These are phyloP conservation scores for Plasmodium malariae DNA, from an alignment of 169 alveolate genomes.

Conservation along the genomic window DNA sequence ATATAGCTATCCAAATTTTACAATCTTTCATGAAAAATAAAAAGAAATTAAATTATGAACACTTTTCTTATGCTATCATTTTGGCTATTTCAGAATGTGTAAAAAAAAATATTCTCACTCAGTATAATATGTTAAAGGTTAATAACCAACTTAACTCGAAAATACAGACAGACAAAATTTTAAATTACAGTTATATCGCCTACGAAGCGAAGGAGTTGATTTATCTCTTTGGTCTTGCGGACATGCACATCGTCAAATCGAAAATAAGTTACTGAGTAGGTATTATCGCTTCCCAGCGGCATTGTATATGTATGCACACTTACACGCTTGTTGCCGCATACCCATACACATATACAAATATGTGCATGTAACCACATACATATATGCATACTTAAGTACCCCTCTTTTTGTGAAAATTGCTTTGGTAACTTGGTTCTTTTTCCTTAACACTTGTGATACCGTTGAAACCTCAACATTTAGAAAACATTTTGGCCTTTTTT, in stretches of 20 bases:
- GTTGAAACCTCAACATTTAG: too few species aligned
- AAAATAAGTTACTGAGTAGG: too few species aligned
- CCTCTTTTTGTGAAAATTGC: too few species aligned
- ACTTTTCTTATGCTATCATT: constrained; percentile 71
- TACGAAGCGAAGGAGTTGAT: constrained; percentile 74
- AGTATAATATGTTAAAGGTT: constrained; percentile 45
- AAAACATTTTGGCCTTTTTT: too few species aligned
- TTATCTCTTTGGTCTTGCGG: constrained; percentile 73
- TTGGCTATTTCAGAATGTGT: constrained; percentile 72
- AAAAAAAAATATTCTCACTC: constrained; percentile 66
- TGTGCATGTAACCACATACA: too few species aligned
- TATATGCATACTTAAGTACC: too few species aligned
- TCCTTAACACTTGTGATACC: too few species aligned
- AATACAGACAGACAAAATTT: constrained; percentile 55
- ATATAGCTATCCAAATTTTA: constrained; percentile 22
- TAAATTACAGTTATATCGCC: constrained; percentile 48
- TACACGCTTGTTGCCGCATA: too few species aligned
- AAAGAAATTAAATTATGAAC: constrained; percentile 55
- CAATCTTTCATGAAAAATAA: constrained; percentile 31
- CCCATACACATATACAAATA: too few species aligned
- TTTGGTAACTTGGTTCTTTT: too few species aligned
- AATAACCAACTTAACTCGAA: constrained; percentile 34
- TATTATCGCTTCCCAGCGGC: too few species aligned
- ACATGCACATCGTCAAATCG: constrained; percentile 51
- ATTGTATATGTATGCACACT: too few species aligned